Base-by-base conservation (phyloP, 108 stramenopile species). In the Skeletonema costatum region DNA sequence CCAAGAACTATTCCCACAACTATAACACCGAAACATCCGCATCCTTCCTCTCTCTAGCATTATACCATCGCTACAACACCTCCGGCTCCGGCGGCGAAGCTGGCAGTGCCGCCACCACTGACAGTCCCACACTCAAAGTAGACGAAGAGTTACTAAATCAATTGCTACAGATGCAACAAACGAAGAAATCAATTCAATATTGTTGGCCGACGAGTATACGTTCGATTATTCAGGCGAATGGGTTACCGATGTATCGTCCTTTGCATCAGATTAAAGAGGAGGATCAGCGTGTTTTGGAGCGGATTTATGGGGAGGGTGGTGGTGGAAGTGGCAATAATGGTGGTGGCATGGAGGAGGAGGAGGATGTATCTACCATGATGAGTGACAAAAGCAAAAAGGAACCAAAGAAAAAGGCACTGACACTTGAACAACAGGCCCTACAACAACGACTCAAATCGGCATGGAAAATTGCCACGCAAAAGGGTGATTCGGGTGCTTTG, bases 381-480 rank as follows among this genome's bases (percentile, higher is more conserved):
- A 48, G 65, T 31, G 19, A 32, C 1, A 64, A 25, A 29, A 62
- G 14, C 14, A 63, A 25, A 16, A 63, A 32, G 17, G 36, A 61
- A 16, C 64, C 48, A 67, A 66, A 60, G 14, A 72, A 72, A 9
- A 71, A 66, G 35, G 25, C 73, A 25, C 56, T 81, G 12, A 81
- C 80, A 60, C 60, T 81, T 5, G 80, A 81, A 71, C 73, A 81
- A 65, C 69, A 74, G 42, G 68, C 80, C 36, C 67, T 56, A 64
- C 68, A 81, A 59, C 74, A 75, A 51, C 58, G 35, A 42, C 65
- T 81, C 11, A 70, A 74, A 36, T 74, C 80, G 69, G 80, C 80
- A 25, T 81, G 74, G 73, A 81, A 81, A 61, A 63, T 81, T n/a
- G 80, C 80, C 14, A 75, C 29, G 39, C 62, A 75, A 60, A 70